Percentiles rank a stretch among this genome's conserved stretches.
Conservation (phyloP, 2,329 filamentous ascomycete genomes). For the Xylariaceae sp. region DNA sequence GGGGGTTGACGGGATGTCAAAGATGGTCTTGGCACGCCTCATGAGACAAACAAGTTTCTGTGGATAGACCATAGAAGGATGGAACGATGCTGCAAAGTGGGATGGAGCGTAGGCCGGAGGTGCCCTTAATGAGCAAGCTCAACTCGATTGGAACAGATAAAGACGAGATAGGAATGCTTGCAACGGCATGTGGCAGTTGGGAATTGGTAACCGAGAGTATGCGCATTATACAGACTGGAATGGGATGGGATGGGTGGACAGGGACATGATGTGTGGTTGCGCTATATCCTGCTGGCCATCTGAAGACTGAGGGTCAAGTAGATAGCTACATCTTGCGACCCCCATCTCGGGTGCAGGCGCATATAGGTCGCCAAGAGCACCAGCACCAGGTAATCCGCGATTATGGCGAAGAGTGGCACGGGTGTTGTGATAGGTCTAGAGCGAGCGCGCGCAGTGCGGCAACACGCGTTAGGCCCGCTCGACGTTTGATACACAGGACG, state of each 20-base stretch:
- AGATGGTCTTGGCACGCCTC: not conserved
- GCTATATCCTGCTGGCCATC: no score
- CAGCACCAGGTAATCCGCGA: not conserved
- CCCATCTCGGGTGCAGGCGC: constrained; percentile 4
- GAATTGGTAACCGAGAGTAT: constrained; percentile 1
- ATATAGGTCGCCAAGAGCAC: not conserved
- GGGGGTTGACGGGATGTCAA: not conserved
- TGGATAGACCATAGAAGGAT: not conserved
- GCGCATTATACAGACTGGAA: not conserved
- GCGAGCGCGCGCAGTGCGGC: constrained; percentile 5
- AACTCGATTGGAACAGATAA: not conserved
- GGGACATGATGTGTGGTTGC: not conserved
- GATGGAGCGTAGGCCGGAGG: not conserved
- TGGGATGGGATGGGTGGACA: constrained; percentile 2
- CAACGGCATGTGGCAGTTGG: not conserved
- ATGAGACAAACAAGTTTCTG: not conserved
- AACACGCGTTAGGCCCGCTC: constrained; percentile 16
- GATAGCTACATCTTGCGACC: constrained; percentile 11
- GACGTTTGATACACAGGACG: constrained; percentile 2
- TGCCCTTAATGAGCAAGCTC: not conserved
- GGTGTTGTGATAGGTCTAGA: constrained; percentile 4
- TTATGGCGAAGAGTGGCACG: constrained; percentile 8
- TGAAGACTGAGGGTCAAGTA: not conserved
- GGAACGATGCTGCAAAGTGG: not conserved
- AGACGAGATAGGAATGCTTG: not conserved